phyloP scores from a whole-genome alignment of 2,329 filamentous ascomycete species.

The Fusarium euwallaceae region DNA sequence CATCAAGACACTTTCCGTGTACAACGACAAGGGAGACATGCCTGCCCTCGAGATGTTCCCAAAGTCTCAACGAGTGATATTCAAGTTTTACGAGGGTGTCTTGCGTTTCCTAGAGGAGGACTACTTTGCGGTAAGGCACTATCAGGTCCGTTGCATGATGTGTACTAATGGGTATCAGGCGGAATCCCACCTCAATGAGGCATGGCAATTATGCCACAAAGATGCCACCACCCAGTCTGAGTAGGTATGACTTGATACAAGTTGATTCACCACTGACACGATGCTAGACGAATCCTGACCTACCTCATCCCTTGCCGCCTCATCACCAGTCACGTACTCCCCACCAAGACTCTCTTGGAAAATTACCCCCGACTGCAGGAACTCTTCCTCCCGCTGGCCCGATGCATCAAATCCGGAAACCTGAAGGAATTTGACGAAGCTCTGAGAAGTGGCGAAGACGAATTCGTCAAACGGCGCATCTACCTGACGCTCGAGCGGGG shows the following conservation, averaged over 20 bases:
- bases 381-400: conserved; percentile 82
- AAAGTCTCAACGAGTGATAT: conserved; percentile 91
- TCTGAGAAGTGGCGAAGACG: conserved; percentile 84
- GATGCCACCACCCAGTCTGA: conserved; percentile 82
- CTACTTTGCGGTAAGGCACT: conserved; percentile 75
- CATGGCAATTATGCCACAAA: conserved; percentile 85
- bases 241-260: conserved; percentile 60
- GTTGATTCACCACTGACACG: conserved; percentile 5
- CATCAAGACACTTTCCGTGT: conserved; percentile 84
- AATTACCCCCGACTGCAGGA: conserved; percentile 81
- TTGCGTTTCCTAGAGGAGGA: conserved; percentile 96
- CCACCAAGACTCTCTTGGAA: conserved; percentile 76
- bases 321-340: conserved; percentile 87
- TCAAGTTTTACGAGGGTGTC: conserved; percentile 95
- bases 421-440: conserved; percentile 87
- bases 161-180: conserved; percentile 63
- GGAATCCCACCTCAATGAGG: conserved; percentile 82
- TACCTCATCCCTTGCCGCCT: conserved; percentile 96
- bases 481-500: conserved; percentile 95
- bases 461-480: conserved; percentile 92
- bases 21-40: conserved; percentile 79
- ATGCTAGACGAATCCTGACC: conserved; percentile 82
- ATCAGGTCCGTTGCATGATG: not conserved
- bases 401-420: conserved; percentile 85
- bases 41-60: conserved; percentile 85